These are phyloP conservation scores for Sphenostylis stenocarpa DNA, from an alignment of 306 rosid genomes.

Conservation along the genomic window DNA sequence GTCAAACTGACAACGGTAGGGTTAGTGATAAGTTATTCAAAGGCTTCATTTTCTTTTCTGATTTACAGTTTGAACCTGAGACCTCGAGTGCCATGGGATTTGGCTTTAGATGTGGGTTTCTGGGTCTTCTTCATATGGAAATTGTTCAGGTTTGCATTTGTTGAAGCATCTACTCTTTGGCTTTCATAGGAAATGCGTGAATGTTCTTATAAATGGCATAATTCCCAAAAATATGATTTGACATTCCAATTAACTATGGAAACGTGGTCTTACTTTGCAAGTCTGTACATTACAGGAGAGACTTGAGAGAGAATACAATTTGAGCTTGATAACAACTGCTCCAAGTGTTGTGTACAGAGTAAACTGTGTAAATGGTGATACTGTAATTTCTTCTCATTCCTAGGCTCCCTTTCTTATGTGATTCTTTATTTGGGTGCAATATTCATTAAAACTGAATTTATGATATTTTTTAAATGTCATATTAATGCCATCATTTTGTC, in stretches of 20 bases:
- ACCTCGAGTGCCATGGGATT: constrained; percentile 97
- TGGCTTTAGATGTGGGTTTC: constrained; percentile 95
- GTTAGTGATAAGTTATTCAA: constrained; percentile 21
- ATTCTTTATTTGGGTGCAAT: constrained; percentile 14
- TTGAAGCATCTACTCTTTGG: constrained; percentile 23
- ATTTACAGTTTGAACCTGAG: constrained; percentile 88
- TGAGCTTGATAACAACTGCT: constrained; percentile 81
- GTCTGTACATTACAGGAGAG: constrained; percentile 56
- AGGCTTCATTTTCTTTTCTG: constrained; percentile 27
- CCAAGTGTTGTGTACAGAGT: constrained; percentile 86
- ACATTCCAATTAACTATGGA: constrained; percentile 16
- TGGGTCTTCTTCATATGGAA: constrained; percentile 98
- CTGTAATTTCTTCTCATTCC: constrained; percentile 74
- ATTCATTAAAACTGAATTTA: constrained; percentile 23
- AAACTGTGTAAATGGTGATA: constrained; percentile 65
- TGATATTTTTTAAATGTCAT: constrained; percentile 23
- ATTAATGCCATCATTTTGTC: constrained; percentile 28
- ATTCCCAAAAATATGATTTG: constrained; percentile 15
- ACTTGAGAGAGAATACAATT: constrained; percentile 80
- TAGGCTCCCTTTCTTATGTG: constrained; percentile 38
- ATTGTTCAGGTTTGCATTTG: constrained; percentile 76
- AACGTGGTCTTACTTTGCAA: constrained; percentile 31
- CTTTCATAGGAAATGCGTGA: constrained; percentile 22
- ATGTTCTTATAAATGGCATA: constrained; percentile 19
- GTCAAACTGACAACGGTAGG: constrained; percentile 23